Percentiles rank a stretch among this genome's conserved stretches.
Conservation (phyloP, 345 rosid species). For the Aquilaria malaccensis region DNA sequence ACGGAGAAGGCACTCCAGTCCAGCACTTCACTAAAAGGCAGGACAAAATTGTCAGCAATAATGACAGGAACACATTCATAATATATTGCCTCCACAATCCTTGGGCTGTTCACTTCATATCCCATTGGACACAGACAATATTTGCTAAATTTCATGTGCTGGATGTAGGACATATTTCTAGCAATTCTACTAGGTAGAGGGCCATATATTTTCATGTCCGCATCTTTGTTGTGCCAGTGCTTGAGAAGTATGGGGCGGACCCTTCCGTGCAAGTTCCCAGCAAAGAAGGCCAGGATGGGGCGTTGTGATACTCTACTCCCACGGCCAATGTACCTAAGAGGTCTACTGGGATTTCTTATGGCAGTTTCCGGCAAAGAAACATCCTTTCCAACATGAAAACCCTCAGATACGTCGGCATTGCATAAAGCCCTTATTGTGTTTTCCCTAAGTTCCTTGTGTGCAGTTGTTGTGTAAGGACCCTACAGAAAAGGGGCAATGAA, state of each 20-base stretch:
- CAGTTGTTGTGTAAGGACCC: constrained; percentile 79
- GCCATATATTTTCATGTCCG: constrained; percentile 73
- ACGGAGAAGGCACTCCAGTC: constrained; percentile 86
- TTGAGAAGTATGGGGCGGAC: constrained; percentile 72
- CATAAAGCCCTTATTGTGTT: constrained; percentile 76
- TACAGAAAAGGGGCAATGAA: constrained; percentile 20
- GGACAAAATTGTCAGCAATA: constrained; percentile 83
- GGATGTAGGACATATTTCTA: constrained; percentile 61
- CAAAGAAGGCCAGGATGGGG: constrained; percentile 85
- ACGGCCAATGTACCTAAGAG: constrained; percentile 56
- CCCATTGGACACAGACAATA: constrained; percentile 92
- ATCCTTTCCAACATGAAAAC: constrained; percentile 52
- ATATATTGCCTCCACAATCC: constrained; percentile 83
- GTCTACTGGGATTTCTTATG: constrained; percentile 59
- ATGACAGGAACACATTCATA: constrained; percentile 87
- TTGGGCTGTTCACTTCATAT: constrained; percentile 86
- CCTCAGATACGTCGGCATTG: constrained; percentile 74
- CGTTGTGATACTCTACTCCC: constrained; percentile 77
- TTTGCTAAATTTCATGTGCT: constrained; percentile 86
- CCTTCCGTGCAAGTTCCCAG: constrained; percentile 82
- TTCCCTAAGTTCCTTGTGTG: constrained; percentile 52
- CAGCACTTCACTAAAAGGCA: constrained; percentile 65
- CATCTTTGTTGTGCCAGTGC: constrained; percentile 69
- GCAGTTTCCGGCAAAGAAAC: constrained; percentile 86
- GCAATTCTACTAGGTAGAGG: constrained; percentile 52